Conservation (phyloP, 2,329 filamentous ascomycete species). For the Scedosporium boydii region DNA sequence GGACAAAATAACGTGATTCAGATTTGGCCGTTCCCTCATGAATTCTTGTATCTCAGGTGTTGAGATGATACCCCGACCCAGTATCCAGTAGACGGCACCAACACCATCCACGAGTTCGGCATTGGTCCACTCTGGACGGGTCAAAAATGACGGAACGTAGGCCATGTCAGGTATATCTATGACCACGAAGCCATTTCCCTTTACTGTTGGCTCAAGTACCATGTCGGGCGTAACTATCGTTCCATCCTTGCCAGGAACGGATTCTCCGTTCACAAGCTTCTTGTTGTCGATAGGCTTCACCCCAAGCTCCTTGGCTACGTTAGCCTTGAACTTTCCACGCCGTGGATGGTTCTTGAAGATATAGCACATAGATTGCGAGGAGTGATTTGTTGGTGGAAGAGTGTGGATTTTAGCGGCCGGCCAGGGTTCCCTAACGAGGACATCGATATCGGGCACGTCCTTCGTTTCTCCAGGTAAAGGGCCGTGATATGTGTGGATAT, state of each 20-base stretch:
- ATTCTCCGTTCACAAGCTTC: slow-evolving; percentile 52
- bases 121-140: slow-evolving; percentile 62
- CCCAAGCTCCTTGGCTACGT: slow-evolving; percentile 54
- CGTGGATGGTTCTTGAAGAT: slow-evolving; percentile 68
- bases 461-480: slow-evolving; percentile 41
- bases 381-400: slow-evolving; percentile 61
- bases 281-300: slow-evolving; percentile 51
- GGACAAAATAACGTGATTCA: slow-evolving; percentile 72
- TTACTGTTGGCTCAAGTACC: slow-evolving; percentile 61
- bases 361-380: slow-evolving; percentile 68
- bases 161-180: slow-evolving; percentile 65
- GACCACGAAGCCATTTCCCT: slow-evolving; percentile 67
- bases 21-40: slow-evolving; percentile 48
- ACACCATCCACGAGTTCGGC: slow-evolving; percentile 57
- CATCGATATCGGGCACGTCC: slow-evolving; percentile 53
- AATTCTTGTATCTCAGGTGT: slow-evolving; percentile 59
- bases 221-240: slow-evolving; percentile 71
- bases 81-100: slow-evolving; percentile 67
- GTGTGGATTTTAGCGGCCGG: slow-evolving; percentile 54
- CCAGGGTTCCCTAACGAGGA: slow-evolving; percentile 70
- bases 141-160: slow-evolving; percentile 62
- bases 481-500: slow-evolving; percentile 60
- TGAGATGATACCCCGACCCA: slow-evolving; percentile 57
- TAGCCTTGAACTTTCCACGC: slow-evolving; percentile 69
- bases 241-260: slow-evolving; percentile 54